phyloP scores from a whole-genome alignment of 2,329 filamentous ascomycete species.

The Curvularia verruculosa region DNA sequence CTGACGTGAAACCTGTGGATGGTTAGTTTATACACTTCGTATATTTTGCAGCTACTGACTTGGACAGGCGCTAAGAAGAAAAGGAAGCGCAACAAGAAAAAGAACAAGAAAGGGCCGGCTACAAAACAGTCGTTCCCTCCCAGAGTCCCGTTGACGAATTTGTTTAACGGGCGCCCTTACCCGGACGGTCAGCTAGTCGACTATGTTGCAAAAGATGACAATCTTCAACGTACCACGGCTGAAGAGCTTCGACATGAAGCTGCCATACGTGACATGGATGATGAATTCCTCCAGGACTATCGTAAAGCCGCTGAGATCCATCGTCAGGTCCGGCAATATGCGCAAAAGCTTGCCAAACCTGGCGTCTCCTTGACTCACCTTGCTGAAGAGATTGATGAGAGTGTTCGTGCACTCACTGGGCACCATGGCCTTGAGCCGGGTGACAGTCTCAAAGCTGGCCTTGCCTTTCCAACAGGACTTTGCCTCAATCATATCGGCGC shows the following conservation, averaged over 20 bases:
- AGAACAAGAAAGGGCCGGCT: slow-evolving; percentile 65
- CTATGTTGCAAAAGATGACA: slow-evolving; percentile 69
- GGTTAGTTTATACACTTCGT: slow-evolving; percentile 17
- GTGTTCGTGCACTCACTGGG: slow-evolving; percentile 74
- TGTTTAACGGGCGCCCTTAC: slow-evolving; percentile 73
- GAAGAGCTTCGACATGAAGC: slow-evolving; percentile 79
- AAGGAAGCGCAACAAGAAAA: slow-evolving; percentile 70
- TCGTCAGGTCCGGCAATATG: slow-evolving; percentile 82
- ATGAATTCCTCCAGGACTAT: slow-evolving; percentile 77
- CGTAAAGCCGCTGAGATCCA: slow-evolving; percentile 86
- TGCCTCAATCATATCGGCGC: slow-evolving; percentile 83
- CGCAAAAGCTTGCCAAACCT: slow-evolving; percentile 76
- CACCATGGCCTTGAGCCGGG: slow-evolving; percentile 77
- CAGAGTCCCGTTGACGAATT: slow-evolving; percentile 69
- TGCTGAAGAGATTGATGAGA: slow-evolving; percentile 80
- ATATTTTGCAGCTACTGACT: slow-evolving; percentile 12
- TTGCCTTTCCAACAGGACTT: slow-evolving; percentile 84
- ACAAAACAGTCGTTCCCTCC: slow-evolving; percentile 74
- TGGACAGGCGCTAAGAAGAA: slow-evolving; percentile 71
- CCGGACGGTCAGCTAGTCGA: slow-evolving; percentile 77
- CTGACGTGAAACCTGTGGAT: slow-evolving; percentile 34
- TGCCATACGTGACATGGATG: slow-evolving; percentile 70
- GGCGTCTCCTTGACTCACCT: slow-evolving; percentile 79
- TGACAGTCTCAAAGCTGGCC: slow-evolving; percentile 76
- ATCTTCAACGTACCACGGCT: slow-evolving; percentile 75